Evolutionary conservation across 1,284 basidiomycete genomes (phyloP), one percentile per base, ranked within the genome.

Genomic region (Meira miltonrushii): DNA sequence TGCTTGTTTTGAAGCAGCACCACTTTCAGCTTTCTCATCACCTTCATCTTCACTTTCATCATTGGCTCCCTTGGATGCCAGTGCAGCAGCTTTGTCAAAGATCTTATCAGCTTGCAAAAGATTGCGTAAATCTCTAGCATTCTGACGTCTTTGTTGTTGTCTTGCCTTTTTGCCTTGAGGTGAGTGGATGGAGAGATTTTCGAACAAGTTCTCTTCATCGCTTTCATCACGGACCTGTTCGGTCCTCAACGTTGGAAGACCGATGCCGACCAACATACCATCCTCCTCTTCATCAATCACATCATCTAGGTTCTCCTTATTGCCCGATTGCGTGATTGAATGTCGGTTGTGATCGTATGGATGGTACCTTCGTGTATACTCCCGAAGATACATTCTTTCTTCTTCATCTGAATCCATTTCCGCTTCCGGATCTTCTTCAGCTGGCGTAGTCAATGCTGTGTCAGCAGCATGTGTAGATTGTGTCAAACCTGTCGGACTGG

Each of bases 111-210:
- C 5, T 13, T 33, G 7, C 28, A 53, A 53, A 3, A 53, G 28
- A 12, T 41, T n/a, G 2, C 50, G 50, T 17, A 53, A 13, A 12
- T 39, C 25, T 28, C 23, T 41, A 5, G 23, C 28, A 21, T 13
- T 33, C 23, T 41, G 41, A 15, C 23, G 23, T 41, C 50, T 17
- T 28, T 17, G 17, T 12, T 19, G 17, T 39, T 41, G 23, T 41
- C 50, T 17, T 23, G 50, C 50, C 19, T 23, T 53, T 33, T 38
- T 53, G n/a, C 50, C 17, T 41, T 53, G 50, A 5, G 50, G 38
- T 21, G 50, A 53, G 15, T 39, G 19, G 5, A 39, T n/a, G 17
- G 17, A 7, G 5, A 53, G 28, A 15, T 15, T 17, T n/a, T 48
- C 46, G 12, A 48, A 23, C 5, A 48, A 13, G 25, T 13, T 7